Evolutionary conservation across 306 rosid species (phyloP).

Genomic region (Ammopiptanthus mongolicus): DNA sequence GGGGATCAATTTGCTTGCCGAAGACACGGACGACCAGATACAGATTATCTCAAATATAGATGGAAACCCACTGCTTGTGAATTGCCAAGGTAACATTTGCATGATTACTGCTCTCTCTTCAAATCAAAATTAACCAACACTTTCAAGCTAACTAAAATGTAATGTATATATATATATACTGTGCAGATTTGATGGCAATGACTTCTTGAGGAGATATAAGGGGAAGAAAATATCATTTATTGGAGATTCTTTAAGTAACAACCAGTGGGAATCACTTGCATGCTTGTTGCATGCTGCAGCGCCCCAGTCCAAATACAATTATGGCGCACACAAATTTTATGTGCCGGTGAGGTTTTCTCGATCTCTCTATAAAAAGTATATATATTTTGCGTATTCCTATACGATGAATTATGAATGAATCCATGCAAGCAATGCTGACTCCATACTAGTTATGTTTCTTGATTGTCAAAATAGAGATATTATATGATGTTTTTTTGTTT

Average conservation of each 20-base stretch:
- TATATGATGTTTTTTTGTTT: too few relatives aligned
- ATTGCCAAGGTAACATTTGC: constrained; percentile 14
- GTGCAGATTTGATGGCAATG: constrained; percentile 26
- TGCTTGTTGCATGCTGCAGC: constrained; percentile 43
- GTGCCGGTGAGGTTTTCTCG: not conserved
- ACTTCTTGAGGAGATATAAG: constrained; percentile 27
- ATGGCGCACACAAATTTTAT: not conserved
- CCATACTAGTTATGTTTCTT: not conserved
- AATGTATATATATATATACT: not conserved
- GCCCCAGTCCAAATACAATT: constrained; percentile 17
- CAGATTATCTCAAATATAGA: constrained; percentile 31
- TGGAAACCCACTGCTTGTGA: constrained; percentile 41
- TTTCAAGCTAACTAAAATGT: not conserved
- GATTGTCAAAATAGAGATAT: too few relatives aligned
- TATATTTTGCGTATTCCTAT: too few relatives aligned
- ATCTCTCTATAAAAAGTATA: constrained; percentile 14
- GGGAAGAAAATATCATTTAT: constrained; percentile 46
- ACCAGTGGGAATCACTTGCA: constrained; percentile 49
- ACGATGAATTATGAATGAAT: too few relatives aligned
- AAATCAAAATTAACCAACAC: too few relatives aligned
- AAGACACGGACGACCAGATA: constrained; percentile 42
- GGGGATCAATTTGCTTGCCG: constrained; percentile 33
- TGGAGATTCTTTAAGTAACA: constrained; percentile 48
- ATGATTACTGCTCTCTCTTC: too few relatives aligned
- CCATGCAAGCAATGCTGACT: not conserved